A percentile compares a stretch with the other conserved stretches of the same genome.
These are phyloP conservation scores for Colletotrichum caudatum DNA, from an alignment of 2,329 filamentous ascomycete genomes.

Conservation along the genomic window DNA sequence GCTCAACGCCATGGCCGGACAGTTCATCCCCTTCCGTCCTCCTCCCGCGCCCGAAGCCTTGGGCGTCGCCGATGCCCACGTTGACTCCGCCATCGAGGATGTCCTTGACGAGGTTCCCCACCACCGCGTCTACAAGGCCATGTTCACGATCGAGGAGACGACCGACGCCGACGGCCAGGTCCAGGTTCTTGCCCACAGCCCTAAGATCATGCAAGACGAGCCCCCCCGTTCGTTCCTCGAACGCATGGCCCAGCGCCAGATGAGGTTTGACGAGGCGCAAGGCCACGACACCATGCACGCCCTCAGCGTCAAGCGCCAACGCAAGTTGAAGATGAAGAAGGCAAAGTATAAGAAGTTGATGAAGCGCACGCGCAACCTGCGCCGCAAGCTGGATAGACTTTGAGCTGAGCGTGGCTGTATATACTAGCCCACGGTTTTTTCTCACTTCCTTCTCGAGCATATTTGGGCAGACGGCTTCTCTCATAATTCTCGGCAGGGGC, in stretches of 20 bases:
- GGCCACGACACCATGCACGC: constrained; percentile 73
- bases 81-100: constrained; percentile 53
- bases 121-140: constrained; percentile 71
- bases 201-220: constrained; percentile 65
- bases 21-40: constrained; percentile 83
- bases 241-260: constrained; percentile 75
- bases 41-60: constrained; percentile 82
- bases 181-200: constrained; percentile 71
- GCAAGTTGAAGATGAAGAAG: constrained; percentile 99
- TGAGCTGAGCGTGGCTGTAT: constrained; percentile 52
- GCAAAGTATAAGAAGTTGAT: constrained; percentile 99
- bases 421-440: constrained; percentile 43
- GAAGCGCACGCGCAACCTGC: constrained; percentile 88
- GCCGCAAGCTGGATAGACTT: constrained; percentile 83
- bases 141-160: constrained; percentile 76
- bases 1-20: constrained; percentile 75
- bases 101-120: constrained; percentile 51
- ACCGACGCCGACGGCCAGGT: constrained; percentile 70
- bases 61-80: constrained; percentile 49
- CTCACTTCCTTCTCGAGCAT: constrained; percentile 42
- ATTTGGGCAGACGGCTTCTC: constrained; percentile 40
- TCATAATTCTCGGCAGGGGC: constrained; percentile 34
- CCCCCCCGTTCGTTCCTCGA: constrained; percentile 72
- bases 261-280: constrained; percentile 68
- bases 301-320: constrained; percentile 91